Base-by-base conservation (phyloP, 1,139 yeast genomes). In the Taphrina confusa region DNA sequence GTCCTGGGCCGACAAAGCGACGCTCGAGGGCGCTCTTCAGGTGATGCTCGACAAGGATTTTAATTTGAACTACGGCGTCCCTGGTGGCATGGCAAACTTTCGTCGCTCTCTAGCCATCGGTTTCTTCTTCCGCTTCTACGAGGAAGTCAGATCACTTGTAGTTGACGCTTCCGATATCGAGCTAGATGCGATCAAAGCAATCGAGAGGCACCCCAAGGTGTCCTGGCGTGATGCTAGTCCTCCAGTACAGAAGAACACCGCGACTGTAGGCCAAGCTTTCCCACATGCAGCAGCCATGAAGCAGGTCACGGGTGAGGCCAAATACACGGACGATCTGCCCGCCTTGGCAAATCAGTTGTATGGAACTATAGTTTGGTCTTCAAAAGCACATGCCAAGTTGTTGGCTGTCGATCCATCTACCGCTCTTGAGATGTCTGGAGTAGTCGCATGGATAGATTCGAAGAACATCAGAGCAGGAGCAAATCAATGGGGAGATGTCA, bases 51-150 rank as follows among this genome's bases (percentile, higher is more conserved):
- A 68, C 31, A 61, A 66, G 27, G 80, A 77, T 62, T 75, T 71
- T 62, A 68, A 73, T 27, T 68, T 77, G 57, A 72, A 76, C 0
- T 76, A 66, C 65, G 70, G 71, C 22, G 80, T 77, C 27, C 80
- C 80, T 3, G 80, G 80, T 57, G 80, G 80, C 11, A 76, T 76
- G 79, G 78, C 80, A 0, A 68, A 75, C 2, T 77, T 72, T 64
- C 68, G 80, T 54, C 68, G 76, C 46, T 72, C 79, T 5, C 68
- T 77, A 57, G 73, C 77, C 12, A 63, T 76, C 49, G 75, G 79
- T 11, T 77, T 77, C 66, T 77, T 76, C 65, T 77, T 73, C 70
- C 75, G 74, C 64, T 77, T 77, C 62, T 72, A 69, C 67, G 73
- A 75, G 47, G 66, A 70, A 42, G 67, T 72, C 57, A 20, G 47